Conservation (phyloP, 2,329 filamentous ascomycete species). For the Grosmannia clavigera region DNA sequence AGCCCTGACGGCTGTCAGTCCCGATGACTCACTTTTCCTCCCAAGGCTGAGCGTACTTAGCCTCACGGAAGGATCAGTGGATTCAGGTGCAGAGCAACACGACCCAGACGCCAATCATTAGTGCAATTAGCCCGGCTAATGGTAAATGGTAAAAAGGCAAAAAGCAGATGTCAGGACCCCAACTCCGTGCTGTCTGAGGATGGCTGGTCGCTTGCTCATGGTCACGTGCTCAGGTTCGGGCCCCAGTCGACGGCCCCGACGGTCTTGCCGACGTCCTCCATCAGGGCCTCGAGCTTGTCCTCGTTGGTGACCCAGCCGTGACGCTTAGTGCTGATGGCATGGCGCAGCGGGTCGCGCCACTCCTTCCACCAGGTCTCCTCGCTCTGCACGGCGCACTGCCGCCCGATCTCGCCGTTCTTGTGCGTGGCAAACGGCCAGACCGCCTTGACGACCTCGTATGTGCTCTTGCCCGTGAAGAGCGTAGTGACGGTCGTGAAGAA, state of each 20-base stretch:
- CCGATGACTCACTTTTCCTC: neutral
- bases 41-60: neutral
- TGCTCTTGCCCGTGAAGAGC: constrained; percentile 38
- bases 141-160: neutral
- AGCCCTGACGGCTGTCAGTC: too few relatives aligned
- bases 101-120: neutral
- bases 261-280: constrained; percentile 32
- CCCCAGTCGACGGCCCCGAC: constrained; percentile 30
- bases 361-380: constrained; percentile 45
- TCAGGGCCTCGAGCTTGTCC: constrained; percentile 39
- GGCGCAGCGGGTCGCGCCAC: constrained; percentile 33
- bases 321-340: constrained; percentile 24
- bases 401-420: constrained; percentile 29
- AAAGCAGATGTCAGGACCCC: neutral
- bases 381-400: constrained; percentile 37
- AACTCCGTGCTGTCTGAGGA: neutral
- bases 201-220: too few relatives aligned
- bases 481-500: constrained; percentile 40
- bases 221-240: neutral
- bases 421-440: constrained; percentile 46
- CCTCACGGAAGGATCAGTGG: neutral
- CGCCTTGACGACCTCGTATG: constrained; percentile 42
- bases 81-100: neutral
- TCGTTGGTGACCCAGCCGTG: constrained; percentile 38
- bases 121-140: neutral